These are phyloP conservation scores for Phaeoacremonium minimum DNA, from an alignment of 2,329 filamentous ascomycete species.

Conservation along the genomic window DNA sequence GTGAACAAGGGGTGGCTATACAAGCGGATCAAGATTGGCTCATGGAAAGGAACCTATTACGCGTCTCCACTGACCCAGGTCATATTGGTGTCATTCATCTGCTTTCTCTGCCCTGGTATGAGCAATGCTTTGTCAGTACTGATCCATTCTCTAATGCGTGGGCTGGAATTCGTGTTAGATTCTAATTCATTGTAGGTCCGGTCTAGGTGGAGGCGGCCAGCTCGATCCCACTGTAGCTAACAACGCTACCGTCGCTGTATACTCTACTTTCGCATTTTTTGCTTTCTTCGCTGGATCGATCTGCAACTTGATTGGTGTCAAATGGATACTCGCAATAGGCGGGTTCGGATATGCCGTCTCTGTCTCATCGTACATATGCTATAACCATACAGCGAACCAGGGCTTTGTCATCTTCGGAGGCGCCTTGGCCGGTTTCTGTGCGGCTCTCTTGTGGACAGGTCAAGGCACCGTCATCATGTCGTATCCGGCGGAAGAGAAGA, in stretches of 20 bases:
- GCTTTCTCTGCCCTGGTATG: constrained; percentile 67
- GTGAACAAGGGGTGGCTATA: not conserved
- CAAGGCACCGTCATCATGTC: constrained; percentile 43
- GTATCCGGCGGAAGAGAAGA: constrained; percentile 19
- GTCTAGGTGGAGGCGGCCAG: constrained; percentile 61
- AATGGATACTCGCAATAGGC: constrained; percentile 60
- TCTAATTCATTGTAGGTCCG: constrained; percentile 30
- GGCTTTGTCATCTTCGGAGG: constrained; percentile 44
- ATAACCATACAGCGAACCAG: constrained; percentile 41
- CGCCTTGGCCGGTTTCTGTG: constrained; percentile 41
- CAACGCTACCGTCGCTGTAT: constrained; percentile 66
- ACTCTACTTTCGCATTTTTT: constrained; percentile 65
- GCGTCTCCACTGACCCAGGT: not conserved
- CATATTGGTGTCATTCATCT: constrained; percentile 27
- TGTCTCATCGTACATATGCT: constrained; percentile 41
- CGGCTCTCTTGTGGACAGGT: constrained; percentile 43
- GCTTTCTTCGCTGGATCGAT: constrained; percentile 69
- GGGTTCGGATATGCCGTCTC: constrained; percentile 37
- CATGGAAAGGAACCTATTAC: not conserved
- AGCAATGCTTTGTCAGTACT: constrained; percentile 56
- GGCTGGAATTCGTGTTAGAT: no score
- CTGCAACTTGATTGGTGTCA: constrained; percentile 67
- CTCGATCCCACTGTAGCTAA: constrained; percentile 52
- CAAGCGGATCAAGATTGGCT: not conserved
- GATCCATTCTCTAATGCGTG: no score